phyloP scores from a whole-genome alignment of 495 filamentous ascomycete species.

The Amorphotheca resinae region DNA sequence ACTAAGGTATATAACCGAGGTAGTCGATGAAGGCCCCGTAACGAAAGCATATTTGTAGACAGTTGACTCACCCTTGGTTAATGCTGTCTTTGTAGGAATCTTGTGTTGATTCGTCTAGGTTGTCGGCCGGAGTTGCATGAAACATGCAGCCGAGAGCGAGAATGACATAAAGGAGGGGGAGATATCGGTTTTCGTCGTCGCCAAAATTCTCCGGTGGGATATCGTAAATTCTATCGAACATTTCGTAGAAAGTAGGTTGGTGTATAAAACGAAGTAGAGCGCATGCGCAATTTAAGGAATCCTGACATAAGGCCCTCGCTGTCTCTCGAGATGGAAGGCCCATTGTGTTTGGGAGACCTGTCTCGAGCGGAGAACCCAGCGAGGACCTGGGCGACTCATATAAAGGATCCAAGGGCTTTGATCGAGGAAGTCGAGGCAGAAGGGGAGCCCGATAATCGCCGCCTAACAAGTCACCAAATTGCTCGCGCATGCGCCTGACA shows the following conservation, averaged over 20 bases:
- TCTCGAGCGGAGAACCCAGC: slow-evolving; percentile 46
- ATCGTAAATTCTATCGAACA: slow-evolving; percentile 70
- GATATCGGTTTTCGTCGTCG: slow-evolving; percentile 64
- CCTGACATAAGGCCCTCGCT: slow-evolving; percentile 57
- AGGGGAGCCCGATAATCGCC: slow-evolving; percentile 34
- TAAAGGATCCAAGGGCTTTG: slow-evolving; percentile 25
- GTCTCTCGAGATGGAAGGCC: slow-evolving; percentile 60
- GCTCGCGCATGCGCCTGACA: slow-evolving; percentile 69
- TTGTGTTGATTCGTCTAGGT: slow-evolving; percentile 28
- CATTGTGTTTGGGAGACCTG: slow-evolving; percentile 38
- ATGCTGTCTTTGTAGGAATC: slow-evolving; percentile 54
- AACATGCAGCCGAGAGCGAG: slow-evolving; percentile 85
- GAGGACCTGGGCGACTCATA: slow-evolving; percentile 62
- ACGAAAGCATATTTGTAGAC: no score
- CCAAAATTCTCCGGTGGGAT: slow-evolving; percentile 53
- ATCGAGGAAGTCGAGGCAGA: slow-evolving; percentile 27
- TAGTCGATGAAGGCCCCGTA: no score
- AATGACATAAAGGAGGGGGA: slow-evolving; percentile 73
- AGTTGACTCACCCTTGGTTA: slow-evolving; percentile 71
- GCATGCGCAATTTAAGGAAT: slow-evolving; percentile 73
- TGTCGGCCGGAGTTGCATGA: slow-evolving; percentile 26
- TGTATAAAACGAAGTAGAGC: slow-evolving; percentile 81
- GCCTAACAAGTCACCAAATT: slow-evolving; percentile 60
- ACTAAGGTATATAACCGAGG: no score
- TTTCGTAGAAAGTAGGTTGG: slow-evolving; percentile 67